A percentile compares a stretch with the other conserved stretches of the same genome.
phyloP scores from a whole-genome alignment of 2,329 filamentous ascomycete species.

The Thielaviopsis euricoi region DNA sequence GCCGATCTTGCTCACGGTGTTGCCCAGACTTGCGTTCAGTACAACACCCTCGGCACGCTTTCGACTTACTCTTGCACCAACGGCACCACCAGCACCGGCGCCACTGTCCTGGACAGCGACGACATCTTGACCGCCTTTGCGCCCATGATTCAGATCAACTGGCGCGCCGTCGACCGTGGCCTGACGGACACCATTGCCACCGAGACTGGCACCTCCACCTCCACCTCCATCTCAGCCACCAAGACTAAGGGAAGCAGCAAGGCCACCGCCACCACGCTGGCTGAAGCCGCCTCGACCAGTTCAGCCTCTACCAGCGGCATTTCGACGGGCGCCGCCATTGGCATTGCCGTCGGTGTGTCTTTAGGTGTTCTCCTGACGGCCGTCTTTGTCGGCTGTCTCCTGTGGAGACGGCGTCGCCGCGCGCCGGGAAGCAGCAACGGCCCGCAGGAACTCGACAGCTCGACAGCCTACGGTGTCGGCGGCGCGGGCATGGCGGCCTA shows the following conservation, averaged over 20 bases:
- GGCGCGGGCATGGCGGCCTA: not conserved
- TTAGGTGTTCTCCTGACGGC: constrained; percentile 8
- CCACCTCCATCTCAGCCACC: not conserved
- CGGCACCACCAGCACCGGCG: constrained; percentile 3
- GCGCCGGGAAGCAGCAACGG: not conserved
- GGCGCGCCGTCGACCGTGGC: constrained; percentile 15
- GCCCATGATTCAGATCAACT: constrained; percentile 19
- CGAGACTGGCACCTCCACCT: not conserved
- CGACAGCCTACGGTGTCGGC: not conserved
- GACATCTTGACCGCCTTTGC: constrained; percentile 12
- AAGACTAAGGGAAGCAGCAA: not conserved
- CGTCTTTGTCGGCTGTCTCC: constrained; percentile 5
- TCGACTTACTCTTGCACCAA: constrained; percentile 9
- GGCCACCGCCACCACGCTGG: not conserved
- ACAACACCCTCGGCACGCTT: constrained; percentile 12
- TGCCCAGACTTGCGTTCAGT: constrained; percentile 11
- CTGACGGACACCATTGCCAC: constrained; percentile 8
- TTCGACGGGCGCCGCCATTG: constrained; percentile 12
- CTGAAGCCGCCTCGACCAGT: constrained; percentile 4
- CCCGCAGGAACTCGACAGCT: constrained; percentile 2
- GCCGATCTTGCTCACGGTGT: constrained; percentile 14
- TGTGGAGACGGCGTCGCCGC: constrained; percentile 2
- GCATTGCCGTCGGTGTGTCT: constrained; percentile 14
- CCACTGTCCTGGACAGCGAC: constrained; percentile 4
- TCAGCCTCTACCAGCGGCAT: constrained; percentile 1